These are phyloP conservation scores for Lactifluus piperatus DNA, from an alignment of 768 basidiomycete species.

Conservation along the genomic window DNA sequence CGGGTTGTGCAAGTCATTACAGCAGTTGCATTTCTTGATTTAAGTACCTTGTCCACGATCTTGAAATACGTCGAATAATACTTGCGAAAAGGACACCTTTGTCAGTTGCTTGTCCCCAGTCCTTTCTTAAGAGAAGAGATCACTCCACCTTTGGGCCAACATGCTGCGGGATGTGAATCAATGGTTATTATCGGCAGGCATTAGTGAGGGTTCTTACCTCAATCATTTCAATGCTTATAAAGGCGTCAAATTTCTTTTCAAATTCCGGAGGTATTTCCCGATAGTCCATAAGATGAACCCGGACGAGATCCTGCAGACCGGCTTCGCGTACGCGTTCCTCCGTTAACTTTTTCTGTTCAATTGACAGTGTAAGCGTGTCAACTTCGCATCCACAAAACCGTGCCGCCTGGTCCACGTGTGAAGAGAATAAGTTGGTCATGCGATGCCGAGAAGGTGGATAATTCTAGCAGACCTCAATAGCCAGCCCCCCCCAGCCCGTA, in stretches of 20 bases:
- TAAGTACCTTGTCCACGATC: slow-evolving; percentile 39
- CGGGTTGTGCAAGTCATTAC: slow-evolving; percentile 56
- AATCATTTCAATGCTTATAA: slow-evolving; percentile 58
- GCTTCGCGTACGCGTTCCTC: slow-evolving; percentile 73
- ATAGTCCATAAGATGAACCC: slow-evolving; percentile 87
- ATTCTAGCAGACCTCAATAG: slow-evolving; percentile 58
- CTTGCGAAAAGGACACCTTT: slow-evolving; percentile 13
- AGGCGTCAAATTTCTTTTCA: slow-evolving; percentile 56
- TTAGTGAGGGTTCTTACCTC: slow-evolving; percentile 27
- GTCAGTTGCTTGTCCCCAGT: neutral
- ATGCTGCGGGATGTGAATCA: slow-evolving; percentile 11
- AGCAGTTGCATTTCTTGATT: slow-evolving; percentile 46
- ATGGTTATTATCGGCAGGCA: slow-evolving; percentile 29
- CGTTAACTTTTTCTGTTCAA: slow-evolving; percentile 80
- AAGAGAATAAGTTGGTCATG: slow-evolving; percentile 1
- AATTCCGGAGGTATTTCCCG: slow-evolving; percentile 78
- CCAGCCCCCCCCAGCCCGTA: slow-evolving; percentile 88
- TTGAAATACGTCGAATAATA: slow-evolving; percentile 47
- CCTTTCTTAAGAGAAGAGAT: neutral
- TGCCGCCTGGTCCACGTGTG: slow-evolving; percentile 43
- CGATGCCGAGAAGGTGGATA: neutral
- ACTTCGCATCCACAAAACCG: slow-evolving; percentile 67
- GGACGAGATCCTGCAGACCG: slow-evolving; percentile 60
- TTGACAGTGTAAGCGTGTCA: slow-evolving; percentile 81
- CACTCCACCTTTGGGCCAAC: slow-evolving; percentile 18